phyloP scores from a whole-genome alignment of 306 rosid species.

The Castanea crenata region DNA sequence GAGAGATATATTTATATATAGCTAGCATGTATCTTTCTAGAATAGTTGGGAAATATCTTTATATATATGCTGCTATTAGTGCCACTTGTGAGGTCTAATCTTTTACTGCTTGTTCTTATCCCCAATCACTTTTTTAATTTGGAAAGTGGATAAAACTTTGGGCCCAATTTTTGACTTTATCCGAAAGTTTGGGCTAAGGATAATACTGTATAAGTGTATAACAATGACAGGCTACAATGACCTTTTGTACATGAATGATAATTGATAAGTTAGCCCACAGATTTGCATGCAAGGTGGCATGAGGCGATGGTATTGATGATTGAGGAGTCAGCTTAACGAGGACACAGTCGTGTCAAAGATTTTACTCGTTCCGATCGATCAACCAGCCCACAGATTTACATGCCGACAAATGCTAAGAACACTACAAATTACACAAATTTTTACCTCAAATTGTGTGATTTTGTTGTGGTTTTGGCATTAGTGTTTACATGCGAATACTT shows the following conservation, averaged over 20 bases:
- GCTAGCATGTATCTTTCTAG: not conserved
- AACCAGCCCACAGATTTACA: too few species aligned
- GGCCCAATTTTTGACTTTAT: not conserved
- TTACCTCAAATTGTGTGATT: too few species aligned
- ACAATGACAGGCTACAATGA: not conserved
- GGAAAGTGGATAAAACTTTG: not conserved
- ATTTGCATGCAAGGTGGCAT: slow-evolving; percentile 4
- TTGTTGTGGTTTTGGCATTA: too few species aligned
- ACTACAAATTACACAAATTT: too few species aligned
- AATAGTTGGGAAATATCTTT: not conserved
- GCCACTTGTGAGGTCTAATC: not conserved
- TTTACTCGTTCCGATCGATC: not conserved
- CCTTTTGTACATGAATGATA: not conserved
- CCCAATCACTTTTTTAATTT: not conserved
- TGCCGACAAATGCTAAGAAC: too few species aligned
- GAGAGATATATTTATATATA: not conserved
- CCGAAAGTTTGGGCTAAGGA: not conserved
- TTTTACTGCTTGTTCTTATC: slow-evolving; percentile 35
- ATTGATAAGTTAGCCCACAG: slow-evolving; percentile 15
- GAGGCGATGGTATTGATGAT: not conserved
- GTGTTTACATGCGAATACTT: too few species aligned
- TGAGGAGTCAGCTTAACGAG: not conserved
- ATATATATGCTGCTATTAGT: not conserved
- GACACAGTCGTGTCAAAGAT: not conserved
- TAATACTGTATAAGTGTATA: not conserved